These are phyloP conservation scores for Alisma plantagoaquatica DNA, from an alignment of 106 monocot genomes.

Conservation along the genomic window DNA sequence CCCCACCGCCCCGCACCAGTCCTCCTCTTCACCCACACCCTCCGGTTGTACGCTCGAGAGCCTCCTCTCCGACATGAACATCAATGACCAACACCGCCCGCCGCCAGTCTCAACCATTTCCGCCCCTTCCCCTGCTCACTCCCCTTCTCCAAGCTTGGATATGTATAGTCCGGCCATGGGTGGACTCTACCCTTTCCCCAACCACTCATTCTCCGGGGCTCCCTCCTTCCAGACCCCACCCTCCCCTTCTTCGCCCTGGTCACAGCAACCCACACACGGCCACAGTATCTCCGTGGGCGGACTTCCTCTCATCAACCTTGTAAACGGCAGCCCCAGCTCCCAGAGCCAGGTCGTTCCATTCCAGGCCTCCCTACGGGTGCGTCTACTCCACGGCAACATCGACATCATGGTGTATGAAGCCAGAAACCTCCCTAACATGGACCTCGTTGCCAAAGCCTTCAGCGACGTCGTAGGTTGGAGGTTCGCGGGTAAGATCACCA, in stretches of 20 bases:
- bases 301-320: too few relatives aligned
- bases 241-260: background rate
- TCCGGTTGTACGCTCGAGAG: slow-evolving; percentile 14
- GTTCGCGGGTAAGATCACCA: slow-evolving; percentile 24
- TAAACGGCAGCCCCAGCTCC: too few relatives aligned
- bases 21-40: slow-evolving; percentile 14
- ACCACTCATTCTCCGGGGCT: background rate
- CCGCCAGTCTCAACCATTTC: too few relatives aligned
- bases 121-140: background rate
- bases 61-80: slow-evolving; percentile 16
- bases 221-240: background rate
- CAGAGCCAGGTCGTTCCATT: slow-evolving; percentile 18
- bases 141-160: background rate
- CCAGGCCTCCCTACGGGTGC: slow-evolving; percentile 40
- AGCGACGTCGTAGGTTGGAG: slow-evolving; percentile 45
- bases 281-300: slow-evolving; percentile 1
- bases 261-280: background rate
- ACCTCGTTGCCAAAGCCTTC: slow-evolving; percentile 76
- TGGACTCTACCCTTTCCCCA: background rate
- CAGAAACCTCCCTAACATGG: slow-evolving; percentile 70
- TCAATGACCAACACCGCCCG: slow-evolving; percentile 10
- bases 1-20: background rate
- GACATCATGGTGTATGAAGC: slow-evolving; percentile 62
- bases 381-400: slow-evolving; percentile 73
- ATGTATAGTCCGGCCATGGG: background rate